phyloP scores from a whole-genome alignment of 148 eudicot species.

The Nyssa sinensis region DNA sequence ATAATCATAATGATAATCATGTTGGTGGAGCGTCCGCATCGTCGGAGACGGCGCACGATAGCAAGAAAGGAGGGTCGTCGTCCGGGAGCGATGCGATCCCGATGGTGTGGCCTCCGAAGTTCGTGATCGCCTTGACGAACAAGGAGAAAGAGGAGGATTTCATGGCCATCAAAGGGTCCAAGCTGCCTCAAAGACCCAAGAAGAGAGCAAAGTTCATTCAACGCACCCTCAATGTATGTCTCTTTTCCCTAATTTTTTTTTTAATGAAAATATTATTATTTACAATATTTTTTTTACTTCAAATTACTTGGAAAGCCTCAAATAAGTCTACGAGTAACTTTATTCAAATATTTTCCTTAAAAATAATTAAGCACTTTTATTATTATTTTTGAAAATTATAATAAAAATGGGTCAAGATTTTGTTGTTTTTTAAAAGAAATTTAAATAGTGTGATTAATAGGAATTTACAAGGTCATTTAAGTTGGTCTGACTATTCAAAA shows the following conservation, averaged over 20 bases:
- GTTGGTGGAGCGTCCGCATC: slow-evolving; percentile 46
- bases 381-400: too few relatives aligned
- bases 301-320: too few relatives aligned
- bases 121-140: slow-evolving; percentile 55
- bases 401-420: too few relatives aligned
- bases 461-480: too few relatives aligned
- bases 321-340: too few relatives aligned
- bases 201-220: slow-evolving; percentile 89
- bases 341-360: too few relatives aligned
- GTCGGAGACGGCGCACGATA: slow-evolving; percentile 50
- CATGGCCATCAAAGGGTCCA: slow-evolving; percentile 81
- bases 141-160: slow-evolving; percentile 96
- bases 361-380: too few relatives aligned
- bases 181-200: slow-evolving; percentile 90
- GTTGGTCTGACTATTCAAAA: too few relatives aligned
- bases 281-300: not conserved
- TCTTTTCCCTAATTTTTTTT: not conserved
- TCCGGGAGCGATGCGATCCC: slow-evolving; percentile 53
- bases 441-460: too few relatives aligned
- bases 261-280: not conserved
- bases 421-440: too few relatives aligned
- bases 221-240: slow-evolving; percentile 76
- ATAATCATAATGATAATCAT: slow-evolving; percentile 5
- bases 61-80: slow-evolving; percentile 55
- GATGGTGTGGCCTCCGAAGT: slow-evolving; percentile 32